Base-by-base conservation (phyloP, 2,329 filamentous ascomycete species). In the Stemphylium lycopersici region DNA sequence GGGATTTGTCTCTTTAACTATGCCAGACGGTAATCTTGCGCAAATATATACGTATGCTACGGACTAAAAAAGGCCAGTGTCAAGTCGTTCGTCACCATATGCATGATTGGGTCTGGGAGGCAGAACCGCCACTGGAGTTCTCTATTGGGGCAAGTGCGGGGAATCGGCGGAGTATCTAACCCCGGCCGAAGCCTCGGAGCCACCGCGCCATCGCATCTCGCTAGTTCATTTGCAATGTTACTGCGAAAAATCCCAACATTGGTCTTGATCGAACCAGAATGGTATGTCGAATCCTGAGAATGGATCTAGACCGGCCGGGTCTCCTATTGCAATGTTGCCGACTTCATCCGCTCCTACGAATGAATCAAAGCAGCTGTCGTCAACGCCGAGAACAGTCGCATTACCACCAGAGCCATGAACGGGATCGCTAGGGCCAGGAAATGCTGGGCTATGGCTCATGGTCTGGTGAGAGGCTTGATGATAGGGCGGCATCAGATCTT, bases 281-380 rank as follows among this genome's bases (percentile, higher is more conserved):
- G 72, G 70, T 26, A 74, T 74, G 40, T 74, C 72, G 34, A 73
- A 74, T 4, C 69, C 70, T 20, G 70, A 60, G 22, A 73, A 74
- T 2, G 66, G 59, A 38, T 74, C 70, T 10, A 60, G 44, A 13
- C 58, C 49, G 26, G 66, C 56, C 2, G 32, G 37, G 10, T 47
- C 52, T 10, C 52, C 51, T 36, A 11, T 40, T 7, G 39, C 29
- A 22, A 34, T 15, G 20, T 24, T 18, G 20, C 29, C 22, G 10
- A 33, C 18, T 3, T 32, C 42, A 11, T 46, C 48, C 1, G 20
- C 46, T 24, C 58, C 45, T 18, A 64, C 47, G 22, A 57, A 49
- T 2, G 56, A 37, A 43, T 52, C 53, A 58, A 61, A 66, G 12
- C 57, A 45, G 15, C 38, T 38, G 13, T 31, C 48, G 5, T 20